Conservation (phyloP, 768 basidiomycete genomes). For the Mycena leptocephala region DNA sequence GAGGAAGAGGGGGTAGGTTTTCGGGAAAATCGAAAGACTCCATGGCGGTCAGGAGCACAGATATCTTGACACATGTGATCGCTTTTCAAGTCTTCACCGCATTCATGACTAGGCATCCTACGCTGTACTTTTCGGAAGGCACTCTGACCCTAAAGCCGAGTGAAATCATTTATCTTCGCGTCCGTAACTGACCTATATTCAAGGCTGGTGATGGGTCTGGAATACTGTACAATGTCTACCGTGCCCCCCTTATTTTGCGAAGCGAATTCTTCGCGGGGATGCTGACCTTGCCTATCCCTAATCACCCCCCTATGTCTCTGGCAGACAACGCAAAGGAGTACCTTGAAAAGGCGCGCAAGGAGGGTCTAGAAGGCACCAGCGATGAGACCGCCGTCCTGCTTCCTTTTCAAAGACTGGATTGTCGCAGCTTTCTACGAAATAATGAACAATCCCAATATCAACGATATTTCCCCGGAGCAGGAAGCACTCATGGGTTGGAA, state of each 20-base stretch:
- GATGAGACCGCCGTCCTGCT: not conserved
- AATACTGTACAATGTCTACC: conserved; percentile 10
- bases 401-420: not conserved
- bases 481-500: not conserved
- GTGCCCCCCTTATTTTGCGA: not conserved
- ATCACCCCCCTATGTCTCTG: not conserved
- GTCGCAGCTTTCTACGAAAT: conserved; percentile 5
- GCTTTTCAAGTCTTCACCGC: not conserved
- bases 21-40: conserved; percentile 4
- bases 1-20: not conserved
- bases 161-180: not conserved
- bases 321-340: not conserved
- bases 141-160: not conserved
- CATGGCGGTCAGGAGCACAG: conserved; percentile 13
- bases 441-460: not conserved
- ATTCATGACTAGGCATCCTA: not conserved
- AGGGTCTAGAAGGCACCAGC: not conserved
- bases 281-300: not conserved
- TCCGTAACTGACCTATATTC: not conserved
- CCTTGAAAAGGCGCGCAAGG: not conserved
- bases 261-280: conserved; percentile 2
- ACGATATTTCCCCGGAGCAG: not conserved
- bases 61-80: not conserved
- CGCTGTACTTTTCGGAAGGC: not conserved
- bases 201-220: not conserved